phyloP scores from a whole-genome alignment of 2,329 filamentous ascomycete species.

The Exophiala sp. region DNA sequence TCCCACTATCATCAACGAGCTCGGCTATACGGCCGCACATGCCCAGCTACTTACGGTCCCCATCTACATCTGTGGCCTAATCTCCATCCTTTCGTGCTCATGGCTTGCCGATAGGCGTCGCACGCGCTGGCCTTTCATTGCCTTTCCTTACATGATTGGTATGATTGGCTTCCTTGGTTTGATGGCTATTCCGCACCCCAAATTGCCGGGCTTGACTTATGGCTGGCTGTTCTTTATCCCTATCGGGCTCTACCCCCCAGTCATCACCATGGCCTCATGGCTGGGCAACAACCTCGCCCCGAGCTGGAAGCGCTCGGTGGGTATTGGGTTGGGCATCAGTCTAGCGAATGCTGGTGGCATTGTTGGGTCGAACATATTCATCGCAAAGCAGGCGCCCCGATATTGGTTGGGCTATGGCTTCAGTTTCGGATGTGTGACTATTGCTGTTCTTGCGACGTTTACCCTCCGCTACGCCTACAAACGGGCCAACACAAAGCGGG shows the following conservation, averaged over 20 bases:
- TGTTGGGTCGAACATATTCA: constrained; percentile 39
- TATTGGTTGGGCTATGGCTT: constrained; percentile 38
- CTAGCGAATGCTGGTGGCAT: constrained; percentile 55
- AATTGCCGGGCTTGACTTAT: constrained; percentile 41
- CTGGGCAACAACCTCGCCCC: constrained; percentile 66
- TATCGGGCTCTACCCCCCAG: constrained; percentile 60
- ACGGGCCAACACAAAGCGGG: constrained; percentile 32
- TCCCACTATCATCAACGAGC: constrained; percentile 36
- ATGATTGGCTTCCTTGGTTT: constrained; percentile 59
- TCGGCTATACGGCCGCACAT: constrained; percentile 49
- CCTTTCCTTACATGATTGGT: constrained; percentile 50
- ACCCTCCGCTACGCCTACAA: constrained; percentile 29
- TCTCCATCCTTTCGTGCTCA: constrained; percentile 47
- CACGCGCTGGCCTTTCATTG: constrained; percentile 50
- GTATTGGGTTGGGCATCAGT: constrained; percentile 59
- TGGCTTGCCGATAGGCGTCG: constrained; percentile 50
- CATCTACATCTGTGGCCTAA: constrained; percentile 57
- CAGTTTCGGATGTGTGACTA: constrained; percentile 32
- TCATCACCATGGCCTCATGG: constrained; percentile 56
- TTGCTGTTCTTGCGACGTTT: constrained; percentile 31
- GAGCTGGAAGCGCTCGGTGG: constrained; percentile 63
- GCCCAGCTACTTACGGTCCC: constrained; percentile 47
- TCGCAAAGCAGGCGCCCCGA: constrained; percentile 32
- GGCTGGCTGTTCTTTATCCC: constrained; percentile 42
- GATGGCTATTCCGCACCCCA: constrained; percentile 44